phyloP scores from a whole-genome alignment of 1,284 basidiomycete genomes.

The Lentinula novae-zelandiae region DNA sequence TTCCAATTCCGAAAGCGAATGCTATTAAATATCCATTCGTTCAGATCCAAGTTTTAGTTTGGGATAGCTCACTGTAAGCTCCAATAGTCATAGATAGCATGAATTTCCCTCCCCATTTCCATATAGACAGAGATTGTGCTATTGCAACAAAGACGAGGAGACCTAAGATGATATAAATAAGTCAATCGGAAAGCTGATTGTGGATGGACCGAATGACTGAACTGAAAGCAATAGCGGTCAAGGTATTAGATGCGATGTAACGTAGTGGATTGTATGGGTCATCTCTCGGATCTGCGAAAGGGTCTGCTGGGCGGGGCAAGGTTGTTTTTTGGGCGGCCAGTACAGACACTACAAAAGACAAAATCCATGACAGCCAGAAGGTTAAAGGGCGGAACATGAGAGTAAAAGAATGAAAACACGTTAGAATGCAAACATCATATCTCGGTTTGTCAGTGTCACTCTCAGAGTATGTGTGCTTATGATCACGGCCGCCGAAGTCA shows the following conservation, averaged over 20 bases:
- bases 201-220: neutral
- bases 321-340: conserved; percentile 1
- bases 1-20: conserved; percentile 49
- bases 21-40: conserved; percentile 10
- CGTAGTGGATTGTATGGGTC: conserved; percentile 55
- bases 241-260: conserved; percentile 58
- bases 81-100: conserved; percentile 69
- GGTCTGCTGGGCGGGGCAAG: conserved; percentile 32
- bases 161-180: conserved; percentile 24
- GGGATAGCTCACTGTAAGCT: conserved; percentile 42
- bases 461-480: too few relatives aligned
- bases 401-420: neutral
- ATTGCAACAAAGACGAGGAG: conserved; percentile 52
- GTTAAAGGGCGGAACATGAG: neutral
- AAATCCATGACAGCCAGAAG: neutral
- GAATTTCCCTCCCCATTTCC: conserved; percentile 50
- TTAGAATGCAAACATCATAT: too few relatives aligned
- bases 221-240: conserved; percentile 56
- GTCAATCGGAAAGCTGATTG: conserved; percentile 1
- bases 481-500: too few relatives aligned
- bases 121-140: conserved; percentile 43
- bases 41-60: neutral
- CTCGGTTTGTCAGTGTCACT: too few relatives aligned
- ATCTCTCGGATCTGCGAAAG: conserved; percentile 48
- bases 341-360: neutral